Conservation (phyloP, 306 rosid genomes). For the Ormosia emarginata region DNA sequence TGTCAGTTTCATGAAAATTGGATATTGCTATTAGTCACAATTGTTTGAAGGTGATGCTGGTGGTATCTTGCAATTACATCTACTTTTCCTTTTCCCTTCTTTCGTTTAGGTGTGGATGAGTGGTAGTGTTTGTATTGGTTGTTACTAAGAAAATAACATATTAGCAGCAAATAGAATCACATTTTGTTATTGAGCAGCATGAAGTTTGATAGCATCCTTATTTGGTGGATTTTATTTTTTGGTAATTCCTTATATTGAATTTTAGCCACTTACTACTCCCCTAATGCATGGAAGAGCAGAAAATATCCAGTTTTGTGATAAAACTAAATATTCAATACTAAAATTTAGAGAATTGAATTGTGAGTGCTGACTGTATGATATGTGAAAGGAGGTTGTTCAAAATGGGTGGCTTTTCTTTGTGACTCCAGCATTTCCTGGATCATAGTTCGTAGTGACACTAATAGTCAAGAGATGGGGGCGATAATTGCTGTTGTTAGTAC, state of each 20-base stretch:
- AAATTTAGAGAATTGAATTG: not conserved
- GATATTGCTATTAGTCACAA: conserved; percentile 1
- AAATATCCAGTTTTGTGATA: not conserved
- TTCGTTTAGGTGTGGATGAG: not conserved
- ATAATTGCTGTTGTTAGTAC: not conserved
- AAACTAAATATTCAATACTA: not conserved
- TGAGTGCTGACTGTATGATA: conserved; percentile 17
- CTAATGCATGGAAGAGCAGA: not conserved
- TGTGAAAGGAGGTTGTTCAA: not conserved
- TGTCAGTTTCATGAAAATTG: conserved; percentile 2
- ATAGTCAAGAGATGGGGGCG: not conserved
- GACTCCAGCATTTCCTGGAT: not conserved
- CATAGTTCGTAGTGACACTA: not conserved
- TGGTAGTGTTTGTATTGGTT: not conserved
- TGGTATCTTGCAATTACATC: not conserved
- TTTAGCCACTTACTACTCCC: not conserved
- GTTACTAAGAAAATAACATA: not conserved
- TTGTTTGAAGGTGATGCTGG: not conserved
- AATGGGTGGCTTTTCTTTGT: not conserved
- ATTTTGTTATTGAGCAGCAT: conserved; percentile 12
- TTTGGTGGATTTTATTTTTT: not conserved
- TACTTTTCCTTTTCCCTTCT: not conserved
- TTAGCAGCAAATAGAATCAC: not conserved
- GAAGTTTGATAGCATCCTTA: conserved; percentile 7
- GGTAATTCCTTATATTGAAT: not conserved